Percentiles rank a stretch among this genome's conserved stretches.
phyloP scores from a whole-genome alignment of 345 rosid genomes.

The Populus ilicifolia region DNA sequence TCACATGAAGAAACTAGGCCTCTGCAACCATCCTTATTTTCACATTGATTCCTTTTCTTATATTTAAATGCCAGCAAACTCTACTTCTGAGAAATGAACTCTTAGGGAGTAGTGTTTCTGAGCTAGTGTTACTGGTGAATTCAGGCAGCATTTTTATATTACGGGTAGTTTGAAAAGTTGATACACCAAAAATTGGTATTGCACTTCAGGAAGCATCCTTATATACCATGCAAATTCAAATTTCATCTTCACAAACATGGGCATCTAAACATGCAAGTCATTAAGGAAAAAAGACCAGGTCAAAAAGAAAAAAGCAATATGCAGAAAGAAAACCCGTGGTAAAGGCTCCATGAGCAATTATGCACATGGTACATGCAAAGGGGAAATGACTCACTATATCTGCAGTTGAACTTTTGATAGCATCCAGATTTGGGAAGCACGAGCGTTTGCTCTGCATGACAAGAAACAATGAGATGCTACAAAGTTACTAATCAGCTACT shows the following conservation, averaged over 20 bases:
- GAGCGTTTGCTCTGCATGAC: constrained; percentile 66
- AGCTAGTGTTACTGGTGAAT: not conserved
- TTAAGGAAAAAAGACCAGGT: not conserved
- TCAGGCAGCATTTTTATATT: not conserved
- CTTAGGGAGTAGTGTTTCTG: not conserved
- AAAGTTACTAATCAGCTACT: constrained; percentile 10
- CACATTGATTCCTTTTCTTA: not conserved
- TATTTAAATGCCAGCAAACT: not conserved
- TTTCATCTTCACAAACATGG: not conserved
- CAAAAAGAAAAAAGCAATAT: not conserved
- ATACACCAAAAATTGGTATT: not conserved
- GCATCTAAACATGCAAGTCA: not conserved
- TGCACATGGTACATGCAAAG: not conserved
- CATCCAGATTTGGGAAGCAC: constrained; percentile 83
- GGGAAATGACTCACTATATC: constrained; percentile 64
- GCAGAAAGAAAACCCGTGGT: not conserved
- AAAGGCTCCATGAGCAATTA: constrained; percentile 1
- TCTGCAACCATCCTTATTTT: not conserved
- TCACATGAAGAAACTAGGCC: not conserved
- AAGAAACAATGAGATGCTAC: constrained; percentile 10
- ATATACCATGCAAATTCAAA: not conserved
- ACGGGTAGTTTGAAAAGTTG: not conserved
- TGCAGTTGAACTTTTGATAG: constrained; percentile 83
- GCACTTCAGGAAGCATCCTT: not conserved
- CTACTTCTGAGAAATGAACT: not conserved